phyloP scores from a whole-genome alignment of 1,284 basidiomycete genomes.

The Ceratobasidium sp. region DNA sequence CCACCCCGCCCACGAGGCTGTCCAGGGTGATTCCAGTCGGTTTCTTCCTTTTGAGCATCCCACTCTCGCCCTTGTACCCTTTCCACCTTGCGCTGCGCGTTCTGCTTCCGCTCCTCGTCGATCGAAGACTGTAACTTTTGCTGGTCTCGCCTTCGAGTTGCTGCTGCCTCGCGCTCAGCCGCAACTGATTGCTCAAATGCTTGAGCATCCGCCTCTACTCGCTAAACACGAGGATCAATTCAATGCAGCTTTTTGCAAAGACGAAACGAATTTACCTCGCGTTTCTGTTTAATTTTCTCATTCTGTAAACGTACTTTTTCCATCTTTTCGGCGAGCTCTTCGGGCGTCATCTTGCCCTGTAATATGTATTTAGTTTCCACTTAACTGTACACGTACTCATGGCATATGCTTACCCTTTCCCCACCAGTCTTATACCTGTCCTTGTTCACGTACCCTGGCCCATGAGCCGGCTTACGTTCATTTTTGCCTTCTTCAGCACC shows the following conservation, averaged over 20 bases:
- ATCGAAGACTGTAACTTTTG: conserved; percentile 62
- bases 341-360: conserved; percentile 78
- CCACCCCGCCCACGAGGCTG: conserved; percentile 21
- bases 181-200: conserved; percentile 76
- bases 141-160: conserved; percentile 19
- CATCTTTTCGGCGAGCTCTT: conserved; percentile 77
- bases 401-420: conserved; percentile 14
- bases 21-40: conserved; percentile 54
- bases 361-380: not conserved
- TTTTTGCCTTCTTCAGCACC: conserved; percentile 9
- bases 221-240: conserved; percentile 64
- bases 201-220: conserved; percentile 72
- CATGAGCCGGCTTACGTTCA: conserved; percentile 20
- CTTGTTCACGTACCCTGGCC: conserved; percentile 38
- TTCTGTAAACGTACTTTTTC: conserved; percentile 78
- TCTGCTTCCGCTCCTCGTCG: conserved; percentile 69
- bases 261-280: conserved; percentile 61
- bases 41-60: conserved; percentile 76
- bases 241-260: not conserved
- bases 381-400: not conserved
- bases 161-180: conserved; percentile 43
- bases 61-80: conserved; percentile 79
- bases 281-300: conserved; percentile 81
- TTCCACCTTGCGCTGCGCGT: conserved; percentile 80
- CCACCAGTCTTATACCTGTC: conserved; percentile 42